Evolutionary conservation across 2,329 filamentous ascomycete species (phyloP), one percentile per base, ranked within the genome.

Genomic region (Sporothrix variecibatus): DNA sequence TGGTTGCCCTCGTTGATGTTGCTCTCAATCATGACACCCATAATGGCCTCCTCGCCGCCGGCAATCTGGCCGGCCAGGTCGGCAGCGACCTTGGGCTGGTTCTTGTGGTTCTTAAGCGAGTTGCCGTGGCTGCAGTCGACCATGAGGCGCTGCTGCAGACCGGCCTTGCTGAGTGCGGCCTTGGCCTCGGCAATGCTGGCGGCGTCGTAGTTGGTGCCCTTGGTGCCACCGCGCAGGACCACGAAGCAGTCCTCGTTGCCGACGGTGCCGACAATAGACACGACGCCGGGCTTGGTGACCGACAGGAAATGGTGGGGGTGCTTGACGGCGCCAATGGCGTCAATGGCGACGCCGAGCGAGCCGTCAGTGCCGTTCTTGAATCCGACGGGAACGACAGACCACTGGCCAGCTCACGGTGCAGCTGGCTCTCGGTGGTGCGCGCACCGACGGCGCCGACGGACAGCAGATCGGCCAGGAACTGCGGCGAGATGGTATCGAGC

Each of bases 331-430:
- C 95, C 94, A 82, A 98, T 97, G 70, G 96, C 96, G 81, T 99
- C 96, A 78, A 98, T 94, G 15, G 96, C 95, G 3, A 98, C 95
- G 73, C 91, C 89, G 67, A 98, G 86, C 9, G 92, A 92, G 71
- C 96, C 96, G 82, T 99, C 96, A 43, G 96, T 99, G 77, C 96
- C 96, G 84, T 99, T 99, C 89, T 99, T 99, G 92, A 99, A 99
- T 71, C 96, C 96, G 12, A 99, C 94, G 1, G 96, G 92, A 98
- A 98, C 78, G 93, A 97, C 49, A 98, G 87, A 80, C 96, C 96
- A 72, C 93, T 96, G 28, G 96, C 95, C 76, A 99, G 86, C 84
- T 99, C 96, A 73, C 96, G 92, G 84, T 99, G 96, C 76, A 98
- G 88, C 85, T 99, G 96, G 71, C 92, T 95, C 86, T 99, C 96